These are phyloP conservation scores for Paecilomyces sp. DNA, from an alignment of 2,329 filamentous ascomycete species.

Conservation along the genomic window DNA sequence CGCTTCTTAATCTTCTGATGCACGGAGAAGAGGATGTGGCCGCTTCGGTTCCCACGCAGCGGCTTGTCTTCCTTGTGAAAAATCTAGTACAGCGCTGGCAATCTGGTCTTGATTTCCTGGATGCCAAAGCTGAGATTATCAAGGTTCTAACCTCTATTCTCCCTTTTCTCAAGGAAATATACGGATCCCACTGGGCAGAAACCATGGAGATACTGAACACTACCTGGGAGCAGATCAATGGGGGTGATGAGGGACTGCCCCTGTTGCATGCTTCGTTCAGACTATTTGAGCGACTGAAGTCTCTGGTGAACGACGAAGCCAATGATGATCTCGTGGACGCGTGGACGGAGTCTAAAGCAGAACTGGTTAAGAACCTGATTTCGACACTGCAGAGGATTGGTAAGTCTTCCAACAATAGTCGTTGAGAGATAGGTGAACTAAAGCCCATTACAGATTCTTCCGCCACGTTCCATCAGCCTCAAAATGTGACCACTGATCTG, in stretches of 20 bases:
- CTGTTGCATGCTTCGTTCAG: slow-evolving; percentile 66
- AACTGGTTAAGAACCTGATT: slow-evolving; percentile 51
- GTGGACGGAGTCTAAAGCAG: slow-evolving; percentile 53
- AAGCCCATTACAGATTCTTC: slow-evolving; percentile 31
- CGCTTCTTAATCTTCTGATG: slow-evolving; percentile 49
- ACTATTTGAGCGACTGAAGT: slow-evolving; percentile 58
- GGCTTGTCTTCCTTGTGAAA: slow-evolving; percentile 75
- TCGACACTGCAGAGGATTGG: slow-evolving; percentile 34
- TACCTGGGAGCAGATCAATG: slow-evolving; percentile 48
- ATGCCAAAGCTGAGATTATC: slow-evolving; percentile 31
- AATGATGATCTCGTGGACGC: slow-evolving; percentile 84
- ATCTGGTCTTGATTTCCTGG: slow-evolving; percentile 44
- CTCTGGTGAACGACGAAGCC: slow-evolving; percentile 53
- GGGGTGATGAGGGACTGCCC: slow-evolving; percentile 49
- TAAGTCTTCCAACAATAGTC: slow-evolving; percentile 15
- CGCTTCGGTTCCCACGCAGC: slow-evolving; percentile 48
- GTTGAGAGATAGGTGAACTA: slow-evolving; percentile 2
- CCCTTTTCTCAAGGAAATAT: slow-evolving; percentile 70
- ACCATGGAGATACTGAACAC: slow-evolving; percentile 52
- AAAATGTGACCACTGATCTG: slow-evolving; percentile 67
- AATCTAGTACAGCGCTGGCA: slow-evolving; percentile 68
- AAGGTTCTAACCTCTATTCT: slow-evolving; percentile 51
- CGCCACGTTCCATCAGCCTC: slow-evolving; percentile 55
- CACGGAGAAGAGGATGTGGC: slow-evolving; percentile 41
- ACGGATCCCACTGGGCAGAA: slow-evolving; percentile 79